Base-by-base conservation (phyloP, 1,284 basidiomycete species). In the Rhodotorula sp. region DNA sequence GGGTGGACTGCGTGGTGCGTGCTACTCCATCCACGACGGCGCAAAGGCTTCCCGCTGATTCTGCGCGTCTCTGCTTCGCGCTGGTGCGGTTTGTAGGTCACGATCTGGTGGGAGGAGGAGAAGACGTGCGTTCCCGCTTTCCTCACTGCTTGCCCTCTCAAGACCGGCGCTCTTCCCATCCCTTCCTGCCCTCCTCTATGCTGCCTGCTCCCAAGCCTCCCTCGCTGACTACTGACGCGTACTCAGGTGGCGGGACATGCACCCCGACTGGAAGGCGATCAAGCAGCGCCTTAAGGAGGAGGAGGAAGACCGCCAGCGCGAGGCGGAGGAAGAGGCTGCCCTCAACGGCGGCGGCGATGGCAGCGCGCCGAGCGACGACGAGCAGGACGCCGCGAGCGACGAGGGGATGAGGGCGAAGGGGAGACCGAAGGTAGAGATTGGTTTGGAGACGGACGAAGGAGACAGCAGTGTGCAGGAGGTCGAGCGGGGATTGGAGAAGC, bases 61-160 rank as follows among this genome's bases (percentile, higher is more conserved):
- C 44, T 44, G 13, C n/a, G n/a, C n/a, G n/a, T n/a, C 4, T 17
- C 13, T 44, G 13, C 44, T 44, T 3, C 44, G 15, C 7, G 15
- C 15, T 44, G 9, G 13, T 19, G 7, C 9, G 9, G 39, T 39
- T 7, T 39, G 5, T 46, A 59, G 36, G 46, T 54, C 29, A 39
- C 48, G n/a, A 56, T 44, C 34, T 67, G 70, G 70, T 72, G 71
- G 71, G 71, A 72, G 32, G 71, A 72, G 27, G 71, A 72, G 32
- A 72, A 72, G 61, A 72, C 67, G 64, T 71, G 61, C 59, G 54
- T 51, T 12, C 50, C 3, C 48, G 10, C 48, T 46, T 21, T 44
- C 46, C 3, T 41, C 39, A 21, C 21, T 48, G 4, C 22, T 5
- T 25, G 6, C 48, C 27, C 48, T 27, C 48, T 15, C 44, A 22